Evolutionary conservation across 495 filamentous ascomycete genomes (phyloP), one percentile per base, ranked within the genome.

Genomic region (Xeromyces bisporus): DNA sequence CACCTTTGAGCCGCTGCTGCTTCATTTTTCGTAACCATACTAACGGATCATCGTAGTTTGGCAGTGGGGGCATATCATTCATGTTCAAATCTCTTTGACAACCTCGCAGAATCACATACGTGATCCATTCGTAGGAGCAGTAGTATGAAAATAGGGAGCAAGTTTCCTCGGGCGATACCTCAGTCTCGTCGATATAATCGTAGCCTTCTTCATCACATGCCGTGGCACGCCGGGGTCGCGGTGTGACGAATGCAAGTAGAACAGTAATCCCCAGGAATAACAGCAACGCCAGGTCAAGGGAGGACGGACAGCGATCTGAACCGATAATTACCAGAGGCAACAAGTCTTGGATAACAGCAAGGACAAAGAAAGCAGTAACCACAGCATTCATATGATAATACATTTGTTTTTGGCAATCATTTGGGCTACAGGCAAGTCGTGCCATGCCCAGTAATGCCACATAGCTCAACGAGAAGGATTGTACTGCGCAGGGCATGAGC

Each of bases 21-120:
- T 51, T 43, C 15, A 63, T 50, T 14, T 46, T 53, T 14, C 42
- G 37, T 15, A 65, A 48, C 31, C 64, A 52, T 15, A 50, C 40
- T 8, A 48, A 34, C 2, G 62, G 62, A 23, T 64, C 58, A 31
- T 67, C 62, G 33, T 67, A 67, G 43, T 58, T 58, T 1, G 62
- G 60, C 11, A 67, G 51, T n/a, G 37, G 48, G 8, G 60, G 60
- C 17, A 67, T 42, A 44, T 61, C 62, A 24, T 57, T 50, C 30
- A 64, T 48, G 11, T 53, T 59, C 35, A 65, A 26, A 18, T 58
- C 49, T 5, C 41, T 44, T 25, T 50, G 55, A 38, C 47, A 52
- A 15, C 56, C 61, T 32, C 47, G 56, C 24, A 62, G 39, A 20
- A 67, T 53, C 26, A 67, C 47, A 23, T 60, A 53, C 1, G 56